Evolutionary conservation across 2,329 filamentous ascomycete genomes (phyloP), one percentile per base, ranked within the genome.

Genomic region (Colletotrichum orchidophilum): DNA sequence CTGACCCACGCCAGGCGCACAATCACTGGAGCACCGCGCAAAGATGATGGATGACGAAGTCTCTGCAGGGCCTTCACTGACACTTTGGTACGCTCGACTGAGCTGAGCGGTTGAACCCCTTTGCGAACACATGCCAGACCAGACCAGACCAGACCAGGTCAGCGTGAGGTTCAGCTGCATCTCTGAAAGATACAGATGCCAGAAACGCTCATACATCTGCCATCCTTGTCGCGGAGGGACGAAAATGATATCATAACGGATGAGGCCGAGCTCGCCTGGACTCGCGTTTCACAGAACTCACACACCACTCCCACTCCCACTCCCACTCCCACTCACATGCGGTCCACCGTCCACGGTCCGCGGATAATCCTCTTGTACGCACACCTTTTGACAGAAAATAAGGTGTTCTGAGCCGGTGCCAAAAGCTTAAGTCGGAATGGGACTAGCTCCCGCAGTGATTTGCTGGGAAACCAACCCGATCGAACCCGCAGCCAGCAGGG

Each of bases 191-290:
- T 31, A 15, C 39, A 21, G 58, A 49, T 49, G 5, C 26, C 58
- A 18, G 58, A 60, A 27, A 49, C 39, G 46, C 29, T 31, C 58
- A 31, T 49, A 60, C 26, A 31, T 11, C 35, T 27, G 58, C 11
- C 58, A 49, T 46, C 58, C 58, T 27, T 60, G 58, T 35, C 29
- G 15, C 42, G 12, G 55, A 59, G 33, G 21, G 33, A 52, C 29
- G 35, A 26, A n/a, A 57, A 65, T 65, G 60, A 65, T 54, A 65
- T 69, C 66, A 69, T 26, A 39, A 27, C 52, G 66, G 60, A 64
- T 8, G 31, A 69, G 66, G 18, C 52, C 60, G 66, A 57, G 52
- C 35, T 46, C 60, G 49, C 50, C 52, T 31, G 24, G 29, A 21
- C 13, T 49, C 29, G 49, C 54, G 27, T 42, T 39, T 55, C 9